Conservation (phyloP, 129 eudicot species). For the Glebionis coronaria region DNA sequence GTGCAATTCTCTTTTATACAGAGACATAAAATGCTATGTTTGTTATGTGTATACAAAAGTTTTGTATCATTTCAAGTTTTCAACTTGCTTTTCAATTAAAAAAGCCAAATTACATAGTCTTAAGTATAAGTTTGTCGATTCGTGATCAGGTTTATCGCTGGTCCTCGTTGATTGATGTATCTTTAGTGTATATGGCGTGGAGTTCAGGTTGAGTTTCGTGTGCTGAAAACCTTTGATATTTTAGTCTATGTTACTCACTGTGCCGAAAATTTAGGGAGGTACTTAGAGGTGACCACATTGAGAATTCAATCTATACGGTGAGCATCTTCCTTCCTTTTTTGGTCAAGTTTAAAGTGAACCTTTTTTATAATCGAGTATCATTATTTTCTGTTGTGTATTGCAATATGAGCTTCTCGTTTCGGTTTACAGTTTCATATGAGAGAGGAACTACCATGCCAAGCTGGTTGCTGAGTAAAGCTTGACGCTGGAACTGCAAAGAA, state of each 20-base stretch:
- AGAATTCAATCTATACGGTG: slow-evolving; percentile 86
- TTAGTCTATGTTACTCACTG: not conserved
- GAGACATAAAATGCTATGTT: too few relatives aligned
- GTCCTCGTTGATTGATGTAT: not conserved
- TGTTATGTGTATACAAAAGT: too few relatives aligned
- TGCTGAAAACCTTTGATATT: too few relatives aligned
- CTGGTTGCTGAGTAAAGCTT: slow-evolving; percentile 60
- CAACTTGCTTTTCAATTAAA: too few relatives aligned
- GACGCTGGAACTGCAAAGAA: slow-evolving; percentile 74
- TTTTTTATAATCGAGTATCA: slow-evolving; percentile 5
- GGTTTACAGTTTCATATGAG: slow-evolving; percentile 77
- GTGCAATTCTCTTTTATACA: too few relatives aligned
- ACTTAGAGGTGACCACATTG: slow-evolving; percentile 95
- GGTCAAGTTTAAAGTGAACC: slow-evolving; percentile 6
- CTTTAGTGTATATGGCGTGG: too few relatives aligned
- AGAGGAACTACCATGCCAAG: slow-evolving; percentile 80
- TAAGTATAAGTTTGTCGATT: slow-evolving; percentile 82
- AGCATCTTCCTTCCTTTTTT: slow-evolving; percentile 27
- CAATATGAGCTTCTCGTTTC: slow-evolving; percentile 4
- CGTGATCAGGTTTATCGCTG: slow-evolving; percentile 69
- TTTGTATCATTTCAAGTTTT: too few relatives aligned
- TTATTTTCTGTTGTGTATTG: not conserved
- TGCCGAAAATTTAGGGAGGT: slow-evolving; percentile 96
- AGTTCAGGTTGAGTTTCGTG: too few relatives aligned
- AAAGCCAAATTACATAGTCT: too few relatives aligned